Evolutionary conservation across 208 protist genomes (phyloP), one percentile per base, ranked within the genome.

Genomic region (Leishmania mexicana): DNA sequence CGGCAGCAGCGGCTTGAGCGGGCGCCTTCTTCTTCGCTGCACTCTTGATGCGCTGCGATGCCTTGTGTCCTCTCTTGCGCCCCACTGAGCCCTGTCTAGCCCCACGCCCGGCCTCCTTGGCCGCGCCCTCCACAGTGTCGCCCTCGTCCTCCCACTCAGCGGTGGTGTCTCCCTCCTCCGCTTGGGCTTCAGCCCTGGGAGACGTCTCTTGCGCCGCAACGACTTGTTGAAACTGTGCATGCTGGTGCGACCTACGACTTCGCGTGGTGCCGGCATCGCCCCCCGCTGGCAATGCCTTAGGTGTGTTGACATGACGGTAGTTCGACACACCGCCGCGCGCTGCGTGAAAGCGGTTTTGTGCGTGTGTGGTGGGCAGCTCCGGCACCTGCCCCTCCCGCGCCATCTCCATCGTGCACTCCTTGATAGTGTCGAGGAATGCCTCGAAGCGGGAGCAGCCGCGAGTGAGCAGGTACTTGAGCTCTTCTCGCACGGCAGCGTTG

Each of bases 381-480:
- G 87, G 81, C 49, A 91, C 45, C 53, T 80, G 53, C 47, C 87
- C 86, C 51, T 79, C 80, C 6, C 86, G 86, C 58, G 80, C 87
- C 89, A 93, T 93, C 35, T 87, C 90, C 72, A 89, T 89, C 60
- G 90, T 96, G 80, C 87, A 89, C 84, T 96, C 90, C 71, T 85
- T 75, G 31, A 89, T 76, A 71, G 84, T 72, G 60, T 89, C 86
- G 74, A 90, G 91, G 57, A 92, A 93, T 1, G 81, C 77, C 86
- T 96, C 92, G 84, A 96, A 96, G 73, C 83, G 80, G n/a, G 89
- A 53, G 76, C 90, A 94, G 71, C 92, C 92, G 75, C 77, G 87
- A 4, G 84, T 72, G 38, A 96, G 81, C 45, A 84, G 88, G 53
- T 85, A 87, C 81, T 90, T 89, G 38, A 96, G 70, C 83, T 96